Percentiles rank a stretch among this genome's conserved stretches.
These are phyloP conservation scores for Cynanchum wilfordii DNA, from an alignment of 257 asterid genomes.

Conservation along the genomic window DNA sequence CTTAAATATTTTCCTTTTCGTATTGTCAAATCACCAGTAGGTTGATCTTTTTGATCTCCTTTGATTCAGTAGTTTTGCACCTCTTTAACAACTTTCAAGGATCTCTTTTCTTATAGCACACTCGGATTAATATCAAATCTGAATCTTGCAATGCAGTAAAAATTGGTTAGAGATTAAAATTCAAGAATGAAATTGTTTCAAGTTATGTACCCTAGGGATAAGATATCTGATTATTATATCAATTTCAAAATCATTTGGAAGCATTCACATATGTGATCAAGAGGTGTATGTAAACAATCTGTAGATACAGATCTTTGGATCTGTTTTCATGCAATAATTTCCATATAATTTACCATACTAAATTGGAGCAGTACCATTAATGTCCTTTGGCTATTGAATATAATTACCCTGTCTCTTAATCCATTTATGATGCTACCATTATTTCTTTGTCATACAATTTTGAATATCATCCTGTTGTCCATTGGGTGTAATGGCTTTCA, in stretches of 20 bases:
- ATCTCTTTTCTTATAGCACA: background rate
- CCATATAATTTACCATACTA: background rate
- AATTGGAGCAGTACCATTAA: background rate
- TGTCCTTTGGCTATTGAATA: background rate
- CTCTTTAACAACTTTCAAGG: background rate
- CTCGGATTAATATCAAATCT: background rate
- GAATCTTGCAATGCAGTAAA: background rate
- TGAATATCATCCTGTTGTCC: background rate
- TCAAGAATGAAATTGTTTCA: background rate
- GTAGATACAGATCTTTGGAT: background rate
- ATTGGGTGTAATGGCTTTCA: background rate
- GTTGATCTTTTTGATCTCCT: background rate
- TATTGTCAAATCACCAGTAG: background rate
- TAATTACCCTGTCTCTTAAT: no score
- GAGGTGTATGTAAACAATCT: background rate
- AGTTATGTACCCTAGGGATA: background rate
- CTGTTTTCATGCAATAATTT: background rate
- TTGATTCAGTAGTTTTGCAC: background rate
- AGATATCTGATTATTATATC: no score
- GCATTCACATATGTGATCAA: background rate
- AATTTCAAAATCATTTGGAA: background rate
- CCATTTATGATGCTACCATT: background rate
- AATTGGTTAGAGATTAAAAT: background rate
- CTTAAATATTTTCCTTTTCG: background rate
- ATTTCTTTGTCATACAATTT: background rate